Percentiles rank a stretch among this genome's conserved stretches.
Conservation (phyloP, 257 asterid species). For the Jacaranda copaia region DNA sequence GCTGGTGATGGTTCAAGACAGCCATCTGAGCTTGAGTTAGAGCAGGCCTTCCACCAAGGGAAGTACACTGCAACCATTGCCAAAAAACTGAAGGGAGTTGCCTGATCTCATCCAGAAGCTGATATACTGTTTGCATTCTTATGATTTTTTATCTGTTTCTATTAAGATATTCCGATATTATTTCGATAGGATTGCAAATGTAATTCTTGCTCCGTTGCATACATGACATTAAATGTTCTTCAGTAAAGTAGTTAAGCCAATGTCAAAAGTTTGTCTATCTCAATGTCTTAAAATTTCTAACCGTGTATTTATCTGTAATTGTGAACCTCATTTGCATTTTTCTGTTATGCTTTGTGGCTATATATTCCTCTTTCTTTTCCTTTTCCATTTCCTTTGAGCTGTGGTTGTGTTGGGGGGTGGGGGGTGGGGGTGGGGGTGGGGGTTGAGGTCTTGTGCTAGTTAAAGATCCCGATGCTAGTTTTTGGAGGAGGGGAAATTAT, state of each 20-base stretch:
- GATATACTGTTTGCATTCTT: constrained; percentile 30
- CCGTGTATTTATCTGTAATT: background rate
- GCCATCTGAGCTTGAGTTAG: constrained; percentile 57
- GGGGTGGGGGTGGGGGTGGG: no score
- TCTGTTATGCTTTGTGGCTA: background rate
- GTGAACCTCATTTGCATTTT: background rate
- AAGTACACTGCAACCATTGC: constrained; percentile 54
- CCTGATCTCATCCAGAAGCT: constrained; percentile 39
- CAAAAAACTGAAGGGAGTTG: constrained; percentile 53
- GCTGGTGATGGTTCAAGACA: constrained; percentile 74
- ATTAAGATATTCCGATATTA: background rate
- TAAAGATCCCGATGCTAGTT: background rate
- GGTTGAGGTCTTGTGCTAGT: background rate
- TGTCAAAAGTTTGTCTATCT: constrained; percentile 18
- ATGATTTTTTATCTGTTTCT: background rate
- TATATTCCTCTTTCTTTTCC: background rate
- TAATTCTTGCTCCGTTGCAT: constrained; percentile 28
- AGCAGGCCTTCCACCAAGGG: constrained; percentile 62
- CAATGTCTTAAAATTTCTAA: background rate
- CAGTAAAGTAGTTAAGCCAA: background rate
- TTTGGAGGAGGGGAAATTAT: no score
- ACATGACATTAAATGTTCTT: constrained; percentile 22
- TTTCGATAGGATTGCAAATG: constrained; percentile 22
- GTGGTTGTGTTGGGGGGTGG: background rate
- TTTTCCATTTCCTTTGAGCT: background rate